Conservation (phyloP, 129 eudicot genomes). For the Daucus carota region DNA sequence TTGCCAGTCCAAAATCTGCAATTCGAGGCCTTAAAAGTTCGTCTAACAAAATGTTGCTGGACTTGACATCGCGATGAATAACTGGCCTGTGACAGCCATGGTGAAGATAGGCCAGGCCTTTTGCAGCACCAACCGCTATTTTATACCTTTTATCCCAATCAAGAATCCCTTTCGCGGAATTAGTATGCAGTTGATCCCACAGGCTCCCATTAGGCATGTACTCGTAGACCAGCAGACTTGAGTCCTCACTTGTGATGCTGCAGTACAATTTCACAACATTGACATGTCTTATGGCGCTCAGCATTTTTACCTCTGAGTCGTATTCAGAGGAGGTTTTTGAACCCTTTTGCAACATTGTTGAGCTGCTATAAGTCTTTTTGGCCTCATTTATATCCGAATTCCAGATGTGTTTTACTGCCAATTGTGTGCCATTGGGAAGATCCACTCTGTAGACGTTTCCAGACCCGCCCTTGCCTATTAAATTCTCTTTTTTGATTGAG, state of each 20-base stretch:
- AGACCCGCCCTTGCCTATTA: constrained; percentile 9
- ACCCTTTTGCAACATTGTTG: constrained; percentile 1
- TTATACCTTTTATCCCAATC: constrained; percentile 8
- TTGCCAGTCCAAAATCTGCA: constrained; percentile 12
- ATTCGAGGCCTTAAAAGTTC: constrained; percentile 8
- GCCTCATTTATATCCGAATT: neutral
- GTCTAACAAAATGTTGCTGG: constrained; percentile 12
- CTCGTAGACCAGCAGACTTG: constrained; percentile 10
- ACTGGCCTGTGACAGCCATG: constrained; percentile 8
- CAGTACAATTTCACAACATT: constrained; percentile 12
- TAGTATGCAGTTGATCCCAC: constrained; percentile 3
- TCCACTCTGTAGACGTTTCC: constrained; percentile 11
- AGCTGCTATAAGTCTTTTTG: neutral
- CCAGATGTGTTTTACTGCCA: constrained; percentile 14
- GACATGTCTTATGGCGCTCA: constrained; percentile 6
- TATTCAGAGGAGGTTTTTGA: neutral
- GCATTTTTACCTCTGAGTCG: neutral
- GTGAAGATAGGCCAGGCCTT: constrained; percentile 10
- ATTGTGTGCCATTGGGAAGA: constrained; percentile 3
- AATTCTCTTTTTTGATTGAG: constrained; percentile 5
- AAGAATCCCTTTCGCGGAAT: neutral
- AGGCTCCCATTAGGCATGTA: constrained; percentile 7
- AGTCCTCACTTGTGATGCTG: constrained; percentile 10
- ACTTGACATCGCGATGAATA: constrained; percentile 12
- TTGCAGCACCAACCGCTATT: constrained; percentile 3